Base-by-base conservation (phyloP, 2,329 filamentous ascomycete species). In the Arthrobotrys pseudoclavata region DNA sequence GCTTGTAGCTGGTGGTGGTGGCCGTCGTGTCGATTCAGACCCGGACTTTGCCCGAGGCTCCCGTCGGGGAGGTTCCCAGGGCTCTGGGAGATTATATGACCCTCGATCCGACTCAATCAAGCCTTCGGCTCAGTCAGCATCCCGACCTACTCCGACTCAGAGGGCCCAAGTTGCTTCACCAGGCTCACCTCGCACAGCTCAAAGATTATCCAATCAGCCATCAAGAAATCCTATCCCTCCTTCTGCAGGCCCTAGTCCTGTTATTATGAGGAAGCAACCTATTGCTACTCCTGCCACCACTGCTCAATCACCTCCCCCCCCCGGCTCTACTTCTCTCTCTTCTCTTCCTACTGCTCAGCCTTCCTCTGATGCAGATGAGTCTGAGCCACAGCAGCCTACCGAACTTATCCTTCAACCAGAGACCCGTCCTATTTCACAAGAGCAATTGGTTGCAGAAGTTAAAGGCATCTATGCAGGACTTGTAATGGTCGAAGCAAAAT, bases 401-500 rank as follows among this genome's bases (percentile, higher is more conserved):
- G 82, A 81, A 4, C 84, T 88, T 74, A 81, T 87, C 3, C 81
- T 85, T 10, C 88, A 93, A 80, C 89, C 88, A 0, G 87, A 90
- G 62, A 92, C 90, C 0, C 84, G 90, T 0, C 87, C 89, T 0
- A 94, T 96, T 6, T 91, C 90, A 0, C 90, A 93, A 77, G 91
- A 94, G 0, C 91, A 97, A 80, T 86, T 97, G 0, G 89, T 93
- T 0, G 89, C 90, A 0, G 93, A 97, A 81, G 91, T 96, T 0
- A 93, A 93, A 72, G 90, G 90, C 0, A 96, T 96, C 2, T 97
- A 97, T 81, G 90, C 91, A 0, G 93, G 92, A 0, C 84, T 97
- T 0, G 90, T 93, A 0, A 92, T 96, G 89, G 92, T 97, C 0
- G 95, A 98, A 82, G 89, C 88, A 24, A 93, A 96, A 80, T 95